Evolutionary conservation across 495 filamentous ascomycete species (phyloP), one percentile per base, ranked within the genome.

Genomic region (Daldinia bambusicola): DNA sequence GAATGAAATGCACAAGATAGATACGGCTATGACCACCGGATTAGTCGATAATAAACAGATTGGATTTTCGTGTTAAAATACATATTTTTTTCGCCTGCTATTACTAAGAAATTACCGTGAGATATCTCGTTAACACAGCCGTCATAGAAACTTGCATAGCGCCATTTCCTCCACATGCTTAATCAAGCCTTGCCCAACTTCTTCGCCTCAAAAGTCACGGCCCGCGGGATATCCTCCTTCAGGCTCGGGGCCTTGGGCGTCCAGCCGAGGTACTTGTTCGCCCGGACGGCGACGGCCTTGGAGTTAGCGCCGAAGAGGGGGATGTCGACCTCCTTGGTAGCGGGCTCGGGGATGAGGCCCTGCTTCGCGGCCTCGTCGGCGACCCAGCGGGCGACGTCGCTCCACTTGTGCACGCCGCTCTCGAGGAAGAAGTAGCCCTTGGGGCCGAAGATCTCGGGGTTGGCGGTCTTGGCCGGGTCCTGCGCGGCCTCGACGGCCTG

Each of bases 351-450:
- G 52, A 93, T 85, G 48, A 89, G 86, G 1, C 89, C 88, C 78
- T 90, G 86, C 68, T 87, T 84, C 52, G 87, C 82, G 6, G 90
- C 89, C 71, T 85, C 84, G 61, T 85, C 76, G 0, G 88, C 91
- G 66, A 95, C 79, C 20, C 79, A 76, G 31, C 82, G 82, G 40
- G 90, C 82, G 30, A 94, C 77, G 52, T 92, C 86, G 36, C 88
- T 89, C 92, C 91, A 95, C 31, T 66, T 71, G 74, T 92, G 90
- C 55, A 88, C 79, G 4, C 89, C 91, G 70, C 89, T 90, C 77
- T 93, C 89, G 38, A 86, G 84, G 65, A 94, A 86, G 77, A 91
- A 95, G 77, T 95, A 94, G 1, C 87, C 92, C 70, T 90, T 83
- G 8, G 84, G 80, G 7, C 89, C 90, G 88, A 92, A 97, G 13